Base-by-base conservation (phyloP, 2,329 filamentous ascomycete species). In the Penicillium decumbens region DNA sequence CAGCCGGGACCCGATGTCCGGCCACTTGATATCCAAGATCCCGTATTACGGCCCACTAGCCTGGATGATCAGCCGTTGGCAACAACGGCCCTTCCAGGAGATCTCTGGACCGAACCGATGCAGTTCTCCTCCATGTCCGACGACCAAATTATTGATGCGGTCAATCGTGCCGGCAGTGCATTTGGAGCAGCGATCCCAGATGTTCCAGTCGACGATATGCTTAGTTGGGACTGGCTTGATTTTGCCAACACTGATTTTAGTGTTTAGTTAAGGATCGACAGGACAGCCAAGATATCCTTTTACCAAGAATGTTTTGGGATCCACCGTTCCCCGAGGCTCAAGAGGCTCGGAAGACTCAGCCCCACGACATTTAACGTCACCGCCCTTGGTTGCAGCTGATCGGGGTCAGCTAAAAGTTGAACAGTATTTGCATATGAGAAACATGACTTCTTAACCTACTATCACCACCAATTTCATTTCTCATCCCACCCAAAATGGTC, bases 91-190 rank as follows among this genome's bases (percentile, higher is more conserved):
- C 49, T 65, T 25, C 59, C 65, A 4, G 50, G 65, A 15, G 53
- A 66, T 4, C 50, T 75, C 7, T 78, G 76, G 74, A 63, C 74
- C 0, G 77, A 80, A 51, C 75, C 79, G 4, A 46, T 85, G 20
- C 80, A 82, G 23, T 84, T 86, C 63, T 85, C 82, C 2, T 74
- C 81, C 28, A 87, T 87, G 84, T 86, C 83, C 0, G 82, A 85
- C 49, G 78, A 84, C 50, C 82, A 87, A 61, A 83, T 87, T 41
- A 76, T 81, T 4, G 81, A 85, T 55, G 81, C 83, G 4, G 75
- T 87, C 25, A 84, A 83, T 59, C 78, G 81, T 53, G 80, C 82
- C 0, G 81, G 79, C 3, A 78, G 81, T 24, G 77, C 78, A 13
- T 80, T 85, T 53, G 79, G 81, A 15, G 72, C 76, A 1, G 75